Evolutionary conservation across 495 filamentous ascomycete species (phyloP).

Genomic region (Aspergillus kassunensis): DNA sequence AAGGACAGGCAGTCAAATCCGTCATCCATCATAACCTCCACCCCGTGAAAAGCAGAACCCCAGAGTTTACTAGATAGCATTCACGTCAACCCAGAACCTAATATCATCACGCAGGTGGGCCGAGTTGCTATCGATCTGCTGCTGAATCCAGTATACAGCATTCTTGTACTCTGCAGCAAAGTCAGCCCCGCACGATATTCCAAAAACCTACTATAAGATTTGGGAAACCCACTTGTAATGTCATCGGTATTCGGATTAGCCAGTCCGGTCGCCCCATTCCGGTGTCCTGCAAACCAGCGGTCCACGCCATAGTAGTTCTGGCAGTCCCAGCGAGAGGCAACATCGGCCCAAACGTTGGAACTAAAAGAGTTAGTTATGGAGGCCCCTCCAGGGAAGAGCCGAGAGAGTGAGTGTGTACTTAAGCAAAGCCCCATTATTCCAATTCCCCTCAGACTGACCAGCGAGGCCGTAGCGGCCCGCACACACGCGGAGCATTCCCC

Average conservation of each 20-base stretch:
- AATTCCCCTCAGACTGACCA: slow-evolving; percentile 17
- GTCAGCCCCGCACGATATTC: neutral
- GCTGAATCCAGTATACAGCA: slow-evolving; percentile 25
- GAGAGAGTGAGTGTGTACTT: no score
- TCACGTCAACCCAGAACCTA: slow-evolving; percentile 25
- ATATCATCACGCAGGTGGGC: slow-evolving; percentile 23
- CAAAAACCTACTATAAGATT: neutral
- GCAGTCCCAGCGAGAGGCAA: slow-evolving; percentile 24
- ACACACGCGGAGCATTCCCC: slow-evolving; percentile 30
- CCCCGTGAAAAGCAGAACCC: no score
- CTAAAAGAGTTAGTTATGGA: slow-evolving; percentile 5
- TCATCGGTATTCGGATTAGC: slow-evolving; percentile 19
- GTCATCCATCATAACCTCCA: no score
- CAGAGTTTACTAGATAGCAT: slow-evolving; percentile 15
- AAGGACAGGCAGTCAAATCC: neutral
- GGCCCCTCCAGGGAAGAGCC: neutral
- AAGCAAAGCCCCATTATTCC: slow-evolving; percentile 20
- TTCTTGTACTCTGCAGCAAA: slow-evolving; percentile 17
- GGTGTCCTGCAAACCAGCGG: slow-evolving; percentile 26
- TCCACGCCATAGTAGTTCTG: slow-evolving; percentile 22
- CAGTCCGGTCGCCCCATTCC: slow-evolving; percentile 20
- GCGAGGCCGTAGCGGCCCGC: slow-evolving; percentile 16
- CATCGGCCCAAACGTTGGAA: slow-evolving; percentile 18
- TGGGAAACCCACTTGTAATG: slow-evolving; percentile 17
- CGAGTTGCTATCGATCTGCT: slow-evolving; percentile 24